These are phyloP conservation scores for Globisporangium cystogenes DNA, from an alignment of 352 stramenopile genomes.

Conservation along the genomic window DNA sequence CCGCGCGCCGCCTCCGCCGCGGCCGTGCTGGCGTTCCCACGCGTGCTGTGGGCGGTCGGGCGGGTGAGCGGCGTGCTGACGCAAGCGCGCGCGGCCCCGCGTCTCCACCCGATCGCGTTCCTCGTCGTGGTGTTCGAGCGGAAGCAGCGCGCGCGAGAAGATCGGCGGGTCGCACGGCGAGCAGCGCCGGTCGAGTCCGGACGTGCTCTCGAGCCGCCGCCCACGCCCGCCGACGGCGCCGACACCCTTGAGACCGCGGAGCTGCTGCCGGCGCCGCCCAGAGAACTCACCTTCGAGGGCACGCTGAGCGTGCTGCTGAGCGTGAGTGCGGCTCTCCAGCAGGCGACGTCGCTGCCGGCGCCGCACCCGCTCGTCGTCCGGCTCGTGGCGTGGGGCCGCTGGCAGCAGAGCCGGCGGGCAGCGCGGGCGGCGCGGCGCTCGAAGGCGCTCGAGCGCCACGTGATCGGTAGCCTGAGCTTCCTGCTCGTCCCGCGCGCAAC, in stretches of 20 bases:
- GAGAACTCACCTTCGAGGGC: neutral
- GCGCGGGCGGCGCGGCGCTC: neutral
- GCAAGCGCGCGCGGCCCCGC: neutral
- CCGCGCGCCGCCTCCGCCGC: neutral
- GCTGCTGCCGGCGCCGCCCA: neutral
- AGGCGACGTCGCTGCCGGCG: neutral
- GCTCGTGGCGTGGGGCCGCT: neutral
- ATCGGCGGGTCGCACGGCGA: neutral
- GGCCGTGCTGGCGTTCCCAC: neutral
- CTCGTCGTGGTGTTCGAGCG: constrained; percentile 4
- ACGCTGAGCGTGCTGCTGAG: neutral
- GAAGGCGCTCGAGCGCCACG: neutral
- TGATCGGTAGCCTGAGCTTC: neutral
- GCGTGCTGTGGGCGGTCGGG: neutral
- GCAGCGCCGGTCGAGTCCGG: too few species aligned
- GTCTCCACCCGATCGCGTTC: constrained; percentile 3
- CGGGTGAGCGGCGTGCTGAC: neutral
- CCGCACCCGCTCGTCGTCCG: constrained; percentile 1
- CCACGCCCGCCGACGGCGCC: too few species aligned
- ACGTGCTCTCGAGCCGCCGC: too few species aligned
- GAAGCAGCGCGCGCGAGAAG: neutral
- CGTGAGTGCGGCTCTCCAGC: neutral
- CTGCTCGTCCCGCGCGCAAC: constrained; percentile 8
- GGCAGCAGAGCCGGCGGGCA: neutral
- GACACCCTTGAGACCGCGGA: too few species aligned